Percentiles rank a stretch among this genome's conserved stretches.
Evolutionary conservation across 2,329 filamentous ascomycete species (phyloP).

Genomic region (Aspergillus carbonarius): DNA sequence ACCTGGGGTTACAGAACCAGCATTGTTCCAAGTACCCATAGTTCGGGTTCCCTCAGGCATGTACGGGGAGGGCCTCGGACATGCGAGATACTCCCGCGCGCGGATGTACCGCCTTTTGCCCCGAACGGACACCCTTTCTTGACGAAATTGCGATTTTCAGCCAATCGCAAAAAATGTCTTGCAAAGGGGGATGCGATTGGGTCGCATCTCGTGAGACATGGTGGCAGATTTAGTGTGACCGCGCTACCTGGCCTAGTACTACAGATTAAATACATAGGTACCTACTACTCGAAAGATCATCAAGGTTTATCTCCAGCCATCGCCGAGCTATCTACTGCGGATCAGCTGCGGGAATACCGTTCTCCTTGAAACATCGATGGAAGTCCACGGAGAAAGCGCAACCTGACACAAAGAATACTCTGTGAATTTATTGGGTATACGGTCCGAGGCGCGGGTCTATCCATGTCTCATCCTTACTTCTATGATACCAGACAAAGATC

Average conservation of each 20-base stretch:
- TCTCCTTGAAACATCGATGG: neutral
- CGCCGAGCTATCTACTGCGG: neutral
- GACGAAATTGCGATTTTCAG: neutral
- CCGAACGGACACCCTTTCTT: neutral
- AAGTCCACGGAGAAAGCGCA: neutral
- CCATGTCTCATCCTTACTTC: neutral
- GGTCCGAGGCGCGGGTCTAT: slow-evolving; percentile 2
- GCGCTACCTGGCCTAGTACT: neutral
- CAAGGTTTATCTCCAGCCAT: neutral
- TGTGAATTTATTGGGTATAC: slow-evolving; percentile 2
- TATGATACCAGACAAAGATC: neutral
- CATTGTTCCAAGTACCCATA: neutral
- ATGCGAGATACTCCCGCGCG: slow-evolving; percentile 1
- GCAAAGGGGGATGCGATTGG: neutral
- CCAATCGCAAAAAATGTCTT: neutral
- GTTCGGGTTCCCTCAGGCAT: neutral
- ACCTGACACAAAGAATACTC: neutral
- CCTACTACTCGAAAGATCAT: neutral
- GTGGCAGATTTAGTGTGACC: neutral
- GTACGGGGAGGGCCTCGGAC: neutral
- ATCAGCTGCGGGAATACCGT: neutral
- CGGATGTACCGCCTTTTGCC: neutral
- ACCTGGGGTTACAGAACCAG: slow-evolving; percentile 1
- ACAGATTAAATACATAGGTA: neutral
- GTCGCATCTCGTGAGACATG: neutral